Evolutionary conservation across 2,329 filamentous ascomycete species (phyloP).

Genomic region (Xylaria sp.): DNA sequence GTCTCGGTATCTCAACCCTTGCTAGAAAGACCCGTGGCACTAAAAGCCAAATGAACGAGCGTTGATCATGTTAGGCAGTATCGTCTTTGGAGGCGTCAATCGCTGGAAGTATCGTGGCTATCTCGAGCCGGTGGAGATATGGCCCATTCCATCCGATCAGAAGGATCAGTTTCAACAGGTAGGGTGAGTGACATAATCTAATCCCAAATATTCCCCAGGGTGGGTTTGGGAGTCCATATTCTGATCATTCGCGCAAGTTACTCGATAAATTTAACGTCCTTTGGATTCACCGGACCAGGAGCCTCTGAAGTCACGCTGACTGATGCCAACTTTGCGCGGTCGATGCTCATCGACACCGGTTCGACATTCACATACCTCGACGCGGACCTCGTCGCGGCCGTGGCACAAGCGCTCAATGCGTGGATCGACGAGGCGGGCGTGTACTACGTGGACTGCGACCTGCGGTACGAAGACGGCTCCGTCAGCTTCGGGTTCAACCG

Average conservation of each 20-base stretch:
- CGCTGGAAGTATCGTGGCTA: constrained; percentile 50
- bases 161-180: constrained; percentile 42
- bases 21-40: too few relatives aligned
- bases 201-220: neutral
- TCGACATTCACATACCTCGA: constrained; percentile 69
- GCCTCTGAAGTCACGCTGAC: constrained; percentile 38
- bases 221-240: neutral
- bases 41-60: neutral
- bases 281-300: constrained; percentile 42
- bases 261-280: constrained; percentile 47
- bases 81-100: constrained; percentile 55
- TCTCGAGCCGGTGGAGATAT: constrained; percentile 42
- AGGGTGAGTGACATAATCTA: constrained; percentile 38
- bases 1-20: too few relatives aligned
- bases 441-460: constrained; percentile 46
- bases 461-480: constrained; percentile 47
- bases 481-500: constrained; percentile 53
- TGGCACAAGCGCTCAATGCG: constrained; percentile 45
- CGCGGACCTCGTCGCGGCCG: constrained; percentile 53
- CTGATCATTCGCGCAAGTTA: too few relatives aligned
- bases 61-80: constrained; percentile 43
- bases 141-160: constrained; percentile 44
- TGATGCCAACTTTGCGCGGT: constrained; percentile 43
- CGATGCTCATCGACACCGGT: constrained; percentile 65
- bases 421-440: constrained; percentile 39